Evolutionary conservation across 2,329 filamentous ascomycete species (phyloP).

Genomic region (Neonectria faginata): DNA sequence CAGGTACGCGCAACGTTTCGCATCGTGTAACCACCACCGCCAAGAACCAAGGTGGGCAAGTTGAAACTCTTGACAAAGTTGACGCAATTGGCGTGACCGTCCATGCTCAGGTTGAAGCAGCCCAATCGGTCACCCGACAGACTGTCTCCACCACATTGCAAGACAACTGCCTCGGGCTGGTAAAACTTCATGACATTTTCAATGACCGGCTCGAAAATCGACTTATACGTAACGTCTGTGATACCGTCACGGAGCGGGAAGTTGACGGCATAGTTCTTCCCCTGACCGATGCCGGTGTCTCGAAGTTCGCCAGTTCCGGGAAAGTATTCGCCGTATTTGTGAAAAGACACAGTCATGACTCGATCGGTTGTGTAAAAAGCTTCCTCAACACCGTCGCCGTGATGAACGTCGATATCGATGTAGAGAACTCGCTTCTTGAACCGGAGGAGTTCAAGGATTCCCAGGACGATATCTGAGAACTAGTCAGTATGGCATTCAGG

Average conservation of each 20-base stretch:
- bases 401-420: slow-evolving; percentile 95
- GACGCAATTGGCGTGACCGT: slow-evolving; percentile 94
- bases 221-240: slow-evolving; percentile 88
- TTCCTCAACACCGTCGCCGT: slow-evolving; percentile 92
- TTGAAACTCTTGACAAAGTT: slow-evolving; percentile 89
- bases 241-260: slow-evolving; percentile 93
- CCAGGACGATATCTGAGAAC: slow-evolving; percentile 86
- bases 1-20: slow-evolving; percentile 96
- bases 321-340: slow-evolving; percentile 98
- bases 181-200: slow-evolving; percentile 88
- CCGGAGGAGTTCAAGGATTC: slow-evolving; percentile 90
- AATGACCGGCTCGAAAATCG: slow-evolving; percentile 92
- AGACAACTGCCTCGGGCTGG: slow-evolving; percentile 89
- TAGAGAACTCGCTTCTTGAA: slow-evolving; percentile 96
- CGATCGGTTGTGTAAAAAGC: slow-evolving; percentile 93
- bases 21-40: slow-evolving; percentile 96
- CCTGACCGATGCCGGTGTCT: slow-evolving; percentile 87
- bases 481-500: slow-evolving; percentile 22
- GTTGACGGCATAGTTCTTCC: slow-evolving; percentile 91
- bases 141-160: slow-evolving; percentile 96
- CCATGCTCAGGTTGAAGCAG: slow-evolving; percentile 98
- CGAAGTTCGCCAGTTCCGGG: slow-evolving; percentile 90
- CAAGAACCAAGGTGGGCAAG: slow-evolving; percentile 89
- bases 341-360: slow-evolving; percentile 92
- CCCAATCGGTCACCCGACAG: slow-evolving; percentile 93